Evolutionary conservation across 768 basidiomycete genomes (phyloP), one percentile per base, ranked within the genome.

Genomic region (Nidularia pulvinata): DNA sequence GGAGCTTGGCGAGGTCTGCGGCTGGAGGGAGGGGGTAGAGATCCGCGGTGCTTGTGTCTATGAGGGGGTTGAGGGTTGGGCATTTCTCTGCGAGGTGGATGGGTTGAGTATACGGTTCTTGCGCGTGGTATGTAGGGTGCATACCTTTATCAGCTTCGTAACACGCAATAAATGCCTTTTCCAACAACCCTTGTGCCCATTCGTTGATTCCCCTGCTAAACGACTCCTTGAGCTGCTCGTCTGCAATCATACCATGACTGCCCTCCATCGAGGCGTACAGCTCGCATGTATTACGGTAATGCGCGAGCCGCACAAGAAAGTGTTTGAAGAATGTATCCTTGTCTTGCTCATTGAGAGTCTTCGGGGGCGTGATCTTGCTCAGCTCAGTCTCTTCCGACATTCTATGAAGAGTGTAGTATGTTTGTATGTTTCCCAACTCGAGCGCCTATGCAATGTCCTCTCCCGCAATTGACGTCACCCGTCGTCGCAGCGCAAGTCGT

Each of bases 161-260:
- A 57, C 80, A 81, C 4, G 72, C 73, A 22, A 70, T 58, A 75
- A 78, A 82, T 4, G 77, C 69, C 51, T 78, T 67, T 47, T 73
- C 63, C 4, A 77, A 53, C 13, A 82, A 59, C 2, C 63, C 61
- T 47, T 81, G 75, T 0, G 75, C 75, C 82, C 82, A 84, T 11
- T 46, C 16, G 51, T 80, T 67, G 7, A 83, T 58, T 22, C 72
- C 70, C 14, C 57, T 34, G 16, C 69, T 56, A 52, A 75, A 78
- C n/a, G 56, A 58, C 6, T 70, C 64, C 36, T 67, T 44, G 48
- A 30, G 50, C 47, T 43, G 33, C 55, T 46, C 30, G 34, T 30
- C 55, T 33, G 11, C 9, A 30, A 14, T 25, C 42, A 32, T 44
- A 11, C n/a, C 34, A 7, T 10, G 13, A 22, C 13, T 19, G 39